Evolutionary conservation across 176 grass and related monocot genomes (phyloP), one percentile per base, ranked within the genome.

Genomic region (Areca catechu): DNA sequence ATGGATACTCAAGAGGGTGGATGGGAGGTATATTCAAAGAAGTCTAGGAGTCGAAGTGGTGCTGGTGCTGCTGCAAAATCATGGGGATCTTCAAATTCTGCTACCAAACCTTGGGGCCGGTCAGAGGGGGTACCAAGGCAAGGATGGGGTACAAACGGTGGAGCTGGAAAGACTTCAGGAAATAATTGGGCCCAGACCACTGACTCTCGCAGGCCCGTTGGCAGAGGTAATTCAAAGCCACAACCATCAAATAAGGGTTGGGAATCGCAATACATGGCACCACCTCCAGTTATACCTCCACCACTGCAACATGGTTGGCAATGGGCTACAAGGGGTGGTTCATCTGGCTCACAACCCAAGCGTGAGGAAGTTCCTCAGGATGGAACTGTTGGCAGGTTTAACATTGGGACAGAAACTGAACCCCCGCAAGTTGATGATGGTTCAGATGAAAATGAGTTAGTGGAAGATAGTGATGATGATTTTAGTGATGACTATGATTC

Each of bases 11-110:
- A 71, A 58, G 80, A 76, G 1, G 73, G 28, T 68, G 76, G 69
- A 60, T 98, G 93, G 93, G 81, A 92, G 74, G 83, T 76, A 3
- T 57, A 57, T 54, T 73, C 53, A 25, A 98, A 82, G 24, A 92
- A 65, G 48, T 67, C 77, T 0, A 92, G 71, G 74, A 88, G 77
- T 4, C 53, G 61, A 79, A 51, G 71, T 58, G 81, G 65, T 19
- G 77, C 74, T 3, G 34, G 34, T 43, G 2, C 60, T 65, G 22
- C 48, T 56, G 78, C 65, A 9, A 85, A 59, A 52, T 76, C 68
- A 20, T 56, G 57, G 75, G 58, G 71, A 9, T 70, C 65, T 5
- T 62, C 54, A 66, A 74, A 68, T 69, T 22, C 57, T 30, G 53
- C 54, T 20, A 37, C 83, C 71, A 70, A 54, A 71, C 24, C 51